Evolutionary conservation across 1,284 basidiomycete genomes (phyloP).

Genomic region (Pascua sp.): DNA sequence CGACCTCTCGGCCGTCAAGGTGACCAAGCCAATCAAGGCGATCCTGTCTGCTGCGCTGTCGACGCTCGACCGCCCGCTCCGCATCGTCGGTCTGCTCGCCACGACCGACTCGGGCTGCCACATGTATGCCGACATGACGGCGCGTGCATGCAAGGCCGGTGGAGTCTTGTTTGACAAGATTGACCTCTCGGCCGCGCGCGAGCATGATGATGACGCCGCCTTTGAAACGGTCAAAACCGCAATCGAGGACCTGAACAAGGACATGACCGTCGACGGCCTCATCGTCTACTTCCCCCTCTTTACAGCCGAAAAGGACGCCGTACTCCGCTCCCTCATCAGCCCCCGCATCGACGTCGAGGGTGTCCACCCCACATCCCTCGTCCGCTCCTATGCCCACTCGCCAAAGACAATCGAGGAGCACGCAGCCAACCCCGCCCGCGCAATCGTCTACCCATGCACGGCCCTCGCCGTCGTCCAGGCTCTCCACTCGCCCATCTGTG

Average conservation of each 20-base stretch:
- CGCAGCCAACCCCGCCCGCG: slow-evolving; percentile 1
- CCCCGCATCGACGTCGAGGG: slow-evolving; percentile 35
- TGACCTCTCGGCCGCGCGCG: slow-evolving; percentile 2
- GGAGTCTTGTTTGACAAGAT: slow-evolving; percentile 20
- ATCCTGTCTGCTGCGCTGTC: slow-evolving; percentile 7
- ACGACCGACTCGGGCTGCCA: slow-evolving; percentile 25
- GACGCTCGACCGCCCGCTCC: slow-evolving; percentile 16
- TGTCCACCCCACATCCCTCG: slow-evolving; percentile 17
- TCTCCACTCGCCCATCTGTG: slow-evolving; percentile 17
- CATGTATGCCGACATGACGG: slow-evolving; percentile 28
- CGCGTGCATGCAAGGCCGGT: slow-evolving; percentile 14
- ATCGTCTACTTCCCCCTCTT: slow-evolving; percentile 32
- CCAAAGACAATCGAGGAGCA: slow-evolving; percentile 12
- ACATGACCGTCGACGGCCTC: slow-evolving; percentile 24
- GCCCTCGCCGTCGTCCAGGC: slow-evolving; percentile 28
- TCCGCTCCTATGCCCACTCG: slow-evolving; percentile 2
- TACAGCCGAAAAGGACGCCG: slow-evolving; percentile 18
- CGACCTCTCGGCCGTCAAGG: slow-evolving; percentile 7
- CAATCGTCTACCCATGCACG: slow-evolving; percentile 28
- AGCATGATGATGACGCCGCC: background rate
- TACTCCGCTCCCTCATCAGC: slow-evolving; percentile 21
- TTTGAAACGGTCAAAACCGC: slow-evolving; percentile 12
- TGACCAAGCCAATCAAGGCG: slow-evolving; percentile 13
- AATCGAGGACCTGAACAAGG: slow-evolving; percentile 20
- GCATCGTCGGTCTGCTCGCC: slow-evolving; percentile 30